These are phyloP conservation scores for Yarrowia sp. DNA, from an alignment of 805 yeast species.

Conservation along the genomic window DNA sequence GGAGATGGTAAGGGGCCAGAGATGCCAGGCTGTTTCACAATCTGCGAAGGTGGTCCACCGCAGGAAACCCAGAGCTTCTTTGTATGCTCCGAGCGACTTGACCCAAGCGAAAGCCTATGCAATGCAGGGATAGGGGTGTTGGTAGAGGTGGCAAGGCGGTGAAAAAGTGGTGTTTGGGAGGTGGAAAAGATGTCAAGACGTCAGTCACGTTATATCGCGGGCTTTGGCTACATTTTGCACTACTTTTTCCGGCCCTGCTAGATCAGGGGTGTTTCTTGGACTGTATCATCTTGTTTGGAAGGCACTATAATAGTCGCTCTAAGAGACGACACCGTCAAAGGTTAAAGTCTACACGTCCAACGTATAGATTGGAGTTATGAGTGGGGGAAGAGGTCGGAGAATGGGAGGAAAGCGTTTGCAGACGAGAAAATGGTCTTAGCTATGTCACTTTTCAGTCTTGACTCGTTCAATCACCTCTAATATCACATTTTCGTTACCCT, in stretches of 20 bases:
- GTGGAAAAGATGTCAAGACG: neutral
- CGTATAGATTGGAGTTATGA: too few relatives aligned
- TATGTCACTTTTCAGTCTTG: too few relatives aligned
- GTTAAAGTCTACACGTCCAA: too few relatives aligned
- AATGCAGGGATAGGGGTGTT: slow-evolving; percentile 33
- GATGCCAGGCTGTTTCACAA: slow-evolving; percentile 21
- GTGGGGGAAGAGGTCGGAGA: too few relatives aligned
- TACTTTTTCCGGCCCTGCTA: neutral
- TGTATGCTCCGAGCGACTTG: neutral
- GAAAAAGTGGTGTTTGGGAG: neutral
- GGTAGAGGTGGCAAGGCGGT: too few relatives aligned
- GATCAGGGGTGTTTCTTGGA: neutral
- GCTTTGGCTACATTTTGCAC: too few relatives aligned
- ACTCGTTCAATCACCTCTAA: too few relatives aligned
- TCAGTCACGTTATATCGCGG: too few relatives aligned
- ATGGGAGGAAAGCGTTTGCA: too few relatives aligned
- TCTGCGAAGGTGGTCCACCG: slow-evolving; percentile 9
- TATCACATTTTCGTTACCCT: too few relatives aligned
- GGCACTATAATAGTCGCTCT: neutral
- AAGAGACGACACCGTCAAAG: neutral
- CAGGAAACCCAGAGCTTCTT: slow-evolving; percentile 10
- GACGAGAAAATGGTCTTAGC: too few relatives aligned
- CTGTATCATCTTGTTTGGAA: slow-evolving; percentile 7
- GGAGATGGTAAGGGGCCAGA: neutral
- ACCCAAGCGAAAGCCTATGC: slow-evolving; percentile 21